These are phyloP conservation scores for Stellera chamaejasme DNA, from an alignment of 345 rosid genomes.

Conservation along the genomic window DNA sequence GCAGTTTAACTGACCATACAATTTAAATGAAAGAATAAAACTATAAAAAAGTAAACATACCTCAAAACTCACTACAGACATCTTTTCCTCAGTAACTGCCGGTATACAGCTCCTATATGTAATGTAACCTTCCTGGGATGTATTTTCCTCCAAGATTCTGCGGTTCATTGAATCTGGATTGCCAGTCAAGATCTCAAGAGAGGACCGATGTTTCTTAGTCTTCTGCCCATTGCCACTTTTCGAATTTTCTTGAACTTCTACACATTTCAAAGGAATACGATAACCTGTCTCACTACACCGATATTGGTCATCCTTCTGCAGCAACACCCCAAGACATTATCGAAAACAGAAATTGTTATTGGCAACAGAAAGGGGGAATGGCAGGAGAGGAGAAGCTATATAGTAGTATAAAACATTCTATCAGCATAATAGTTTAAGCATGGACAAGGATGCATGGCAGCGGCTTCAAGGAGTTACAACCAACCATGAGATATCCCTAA, in stretches of 20 bases:
- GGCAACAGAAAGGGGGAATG: too few species aligned
- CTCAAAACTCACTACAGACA: slow-evolving; percentile 86
- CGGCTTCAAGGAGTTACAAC: too few species aligned
- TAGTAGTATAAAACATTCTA: too few species aligned
- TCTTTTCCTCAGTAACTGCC: slow-evolving; percentile 53
- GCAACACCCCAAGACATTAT: background rate
- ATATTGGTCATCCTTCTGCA: slow-evolving; percentile 58
- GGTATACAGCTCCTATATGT: slow-evolving; percentile 90
- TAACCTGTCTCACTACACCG: slow-evolving; percentile 96
- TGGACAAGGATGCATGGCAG: too few species aligned
- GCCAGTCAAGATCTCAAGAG: slow-evolving; percentile 18
- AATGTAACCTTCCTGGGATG: slow-evolving; percentile 35
- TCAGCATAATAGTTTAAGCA: too few species aligned
- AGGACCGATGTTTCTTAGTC: slow-evolving; percentile 27
- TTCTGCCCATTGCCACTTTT: slow-evolving; percentile 23
- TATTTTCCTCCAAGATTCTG: slow-evolving; percentile 45
- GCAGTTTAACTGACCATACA: slow-evolving; percentile 7
- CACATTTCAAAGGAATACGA: slow-evolving; percentile 79
- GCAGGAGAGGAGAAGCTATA: too few species aligned
- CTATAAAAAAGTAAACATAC: slow-evolving; percentile 22
- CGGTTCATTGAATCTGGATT: slow-evolving; percentile 11
- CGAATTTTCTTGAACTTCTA: slow-evolving; percentile 26
- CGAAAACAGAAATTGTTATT: too few species aligned
- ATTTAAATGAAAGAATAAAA: slow-evolving; percentile 4
- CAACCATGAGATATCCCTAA: too few species aligned